A percentile compares a stretch with the other conserved stretches of the same genome.
phyloP scores from a whole-genome alignment of 2,329 filamentous ascomycete genomes.

The Zasmidium citrigriseum region DNA sequence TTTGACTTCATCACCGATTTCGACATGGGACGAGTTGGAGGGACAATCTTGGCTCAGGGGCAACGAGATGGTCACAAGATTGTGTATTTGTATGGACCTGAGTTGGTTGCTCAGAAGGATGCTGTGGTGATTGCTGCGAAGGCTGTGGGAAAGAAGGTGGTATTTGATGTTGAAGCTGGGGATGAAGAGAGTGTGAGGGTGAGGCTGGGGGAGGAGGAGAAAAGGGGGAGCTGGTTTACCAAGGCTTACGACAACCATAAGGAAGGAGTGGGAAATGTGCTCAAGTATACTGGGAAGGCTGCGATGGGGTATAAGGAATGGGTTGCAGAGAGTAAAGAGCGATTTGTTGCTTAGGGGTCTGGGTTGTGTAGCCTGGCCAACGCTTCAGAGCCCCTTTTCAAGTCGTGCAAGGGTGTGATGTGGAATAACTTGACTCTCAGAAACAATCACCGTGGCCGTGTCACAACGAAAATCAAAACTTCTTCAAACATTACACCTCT shows the following conservation, averaged over 20 bases:
- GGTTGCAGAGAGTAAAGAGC: constrained; percentile 31
- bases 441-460: too few species aligned
- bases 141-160: constrained; percentile 36
- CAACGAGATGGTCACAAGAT: constrained; percentile 24
- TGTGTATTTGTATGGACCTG: constrained; percentile 42
- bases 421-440: too few species aligned
- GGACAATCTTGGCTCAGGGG: constrained; percentile 41
- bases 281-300: constrained; percentile 35
- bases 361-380: too few species aligned
- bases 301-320: constrained; percentile 37
- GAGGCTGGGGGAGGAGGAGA: constrained; percentile 4
- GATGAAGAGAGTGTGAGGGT: constrained; percentile 21
- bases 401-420: too few species aligned
- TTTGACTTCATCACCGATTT: constrained; percentile 45
- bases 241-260: constrained; percentile 6
- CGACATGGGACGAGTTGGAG: constrained; percentile 50
- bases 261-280: constrained; percentile 32
- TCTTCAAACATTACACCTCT: too few species aligned
- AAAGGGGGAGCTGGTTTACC: constrained; percentile 1
- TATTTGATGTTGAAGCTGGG: constrained; percentile 21
- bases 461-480: too few species aligned
- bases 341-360: background rate
- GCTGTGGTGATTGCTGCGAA: constrained; percentile 32
- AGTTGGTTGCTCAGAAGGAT: constrained; percentile 36
- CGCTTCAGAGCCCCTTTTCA: too few species aligned